phyloP scores from a whole-genome alignment of 495 filamentous ascomycete species.

The Terfezia claveryi region DNA sequence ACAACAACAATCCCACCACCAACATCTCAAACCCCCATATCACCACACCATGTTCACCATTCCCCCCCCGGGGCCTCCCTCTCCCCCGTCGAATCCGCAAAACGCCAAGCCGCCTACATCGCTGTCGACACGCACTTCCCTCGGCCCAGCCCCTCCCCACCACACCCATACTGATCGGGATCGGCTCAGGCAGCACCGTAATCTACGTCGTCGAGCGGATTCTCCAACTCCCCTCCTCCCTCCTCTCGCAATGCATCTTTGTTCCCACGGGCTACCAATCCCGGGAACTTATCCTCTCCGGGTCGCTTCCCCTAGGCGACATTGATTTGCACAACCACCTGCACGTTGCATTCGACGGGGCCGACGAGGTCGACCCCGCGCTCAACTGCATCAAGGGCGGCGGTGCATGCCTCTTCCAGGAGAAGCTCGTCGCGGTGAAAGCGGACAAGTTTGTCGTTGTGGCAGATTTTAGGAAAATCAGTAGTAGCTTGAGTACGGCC shows the following conservation, averaged over 20 bases:
- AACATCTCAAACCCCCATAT: no score
- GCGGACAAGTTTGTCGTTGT: slow-evolving; percentile 84
- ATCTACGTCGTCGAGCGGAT: slow-evolving; percentile 94
- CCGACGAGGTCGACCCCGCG: slow-evolving; percentile 88
- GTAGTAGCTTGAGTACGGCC: slow-evolving; percentile 46
- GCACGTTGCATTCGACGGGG: slow-evolving; percentile 82
- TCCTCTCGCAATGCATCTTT: slow-evolving; percentile 46
- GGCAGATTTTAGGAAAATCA: slow-evolving; percentile 77
- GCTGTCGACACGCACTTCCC: slow-evolving; percentile 75
- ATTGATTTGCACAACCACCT: slow-evolving; percentile 36
- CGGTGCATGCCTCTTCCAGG: slow-evolving; percentile 89
- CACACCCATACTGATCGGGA: slow-evolving; percentile 47
- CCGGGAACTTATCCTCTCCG: slow-evolving; percentile 53
- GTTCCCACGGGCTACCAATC: slow-evolving; percentile 85
- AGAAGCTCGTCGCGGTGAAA: slow-evolving; percentile 77
- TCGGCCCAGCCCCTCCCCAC: neutral
- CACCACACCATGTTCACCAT: no score
- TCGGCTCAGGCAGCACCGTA: slow-evolving; percentile 83
- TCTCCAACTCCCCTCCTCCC: slow-evolving; percentile 38
- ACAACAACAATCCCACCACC: neutral
- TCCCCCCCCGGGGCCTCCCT: neutral
- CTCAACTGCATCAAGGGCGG: slow-evolving; percentile 96
- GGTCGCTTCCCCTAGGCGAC: slow-evolving; percentile 51
- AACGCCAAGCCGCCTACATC: slow-evolving; percentile 57
- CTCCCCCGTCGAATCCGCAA: slow-evolving; percentile 49